A percentile compares a stretch with the other conserved stretches of the same genome.
These are phyloP conservation scores for Ceratobasidium papillatum DNA, from an alignment of 1,284 basidiomycete genomes.

Conservation along the genomic window DNA sequence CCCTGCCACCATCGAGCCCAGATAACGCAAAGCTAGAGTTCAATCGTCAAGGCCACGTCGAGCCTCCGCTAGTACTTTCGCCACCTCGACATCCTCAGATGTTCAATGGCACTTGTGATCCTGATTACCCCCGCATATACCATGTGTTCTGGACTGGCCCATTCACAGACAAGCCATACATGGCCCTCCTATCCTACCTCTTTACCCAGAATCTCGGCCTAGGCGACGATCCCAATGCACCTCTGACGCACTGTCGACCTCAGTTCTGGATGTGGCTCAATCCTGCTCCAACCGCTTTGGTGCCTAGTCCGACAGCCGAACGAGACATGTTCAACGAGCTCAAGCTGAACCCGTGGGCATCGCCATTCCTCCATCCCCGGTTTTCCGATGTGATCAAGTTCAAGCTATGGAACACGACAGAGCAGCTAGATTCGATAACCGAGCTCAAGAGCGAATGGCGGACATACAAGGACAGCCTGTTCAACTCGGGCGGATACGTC, in stretches of 20 bases:
- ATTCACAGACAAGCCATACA: constrained; percentile 86
- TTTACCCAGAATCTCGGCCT: constrained; percentile 84
- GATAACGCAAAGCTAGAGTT: constrained; percentile 44
- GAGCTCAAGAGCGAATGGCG: constrained; percentile 85
- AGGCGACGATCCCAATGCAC: constrained; percentile 55
- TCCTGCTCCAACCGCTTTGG: constrained; percentile 67
- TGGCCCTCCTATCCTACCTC: constrained; percentile 79
- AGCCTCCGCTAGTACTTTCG: constrained; percentile 47
- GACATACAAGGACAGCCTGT: constrained; percentile 55
- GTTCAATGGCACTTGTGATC: constrained; percentile 63
- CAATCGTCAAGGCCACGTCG: constrained; percentile 41
- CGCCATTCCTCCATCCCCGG: constrained; percentile 81
- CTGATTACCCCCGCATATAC: constrained; percentile 74
- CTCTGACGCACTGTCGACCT: constrained; percentile 65
- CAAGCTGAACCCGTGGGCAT: constrained; percentile 81
- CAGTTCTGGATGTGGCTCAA: constrained; percentile 93
- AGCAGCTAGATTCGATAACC: constrained; percentile 81
- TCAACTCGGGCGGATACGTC: constrained; percentile 72
- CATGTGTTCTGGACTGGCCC: constrained; percentile 89
- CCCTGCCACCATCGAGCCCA: constrained; percentile 14
- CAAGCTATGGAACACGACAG: constrained; percentile 90
- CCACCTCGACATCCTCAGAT: constrained; percentile 30
- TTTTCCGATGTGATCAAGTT: constrained; percentile 85
- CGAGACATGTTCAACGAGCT: constrained; percentile 73
- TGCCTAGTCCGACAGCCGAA: constrained; percentile 75